Evolutionary conservation across 2,329 filamentous ascomycete species (phyloP).

Genomic region (Colletotrichum tropicale): DNA sequence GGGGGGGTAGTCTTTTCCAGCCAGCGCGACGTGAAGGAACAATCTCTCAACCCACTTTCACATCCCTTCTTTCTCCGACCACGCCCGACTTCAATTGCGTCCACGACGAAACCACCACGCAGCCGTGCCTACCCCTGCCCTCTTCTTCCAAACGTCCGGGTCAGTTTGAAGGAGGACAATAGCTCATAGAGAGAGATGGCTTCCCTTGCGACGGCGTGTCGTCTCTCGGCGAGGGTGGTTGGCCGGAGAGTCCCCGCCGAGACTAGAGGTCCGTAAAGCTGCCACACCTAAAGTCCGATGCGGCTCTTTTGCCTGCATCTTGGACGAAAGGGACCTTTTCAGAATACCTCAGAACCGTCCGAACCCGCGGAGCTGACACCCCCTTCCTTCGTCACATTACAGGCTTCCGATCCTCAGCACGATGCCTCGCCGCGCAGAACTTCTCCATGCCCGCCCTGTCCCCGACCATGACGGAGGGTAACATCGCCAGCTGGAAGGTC

Average conservation of each 20-base stretch:
- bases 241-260: constrained; percentile 57
- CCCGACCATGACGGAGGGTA: constrained; percentile 93
- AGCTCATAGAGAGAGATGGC: constrained; percentile 57
- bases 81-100: background rate
- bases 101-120: background rate
- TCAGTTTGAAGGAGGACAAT: background rate
- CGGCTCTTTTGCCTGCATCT: background rate
- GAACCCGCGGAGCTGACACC: background rate
- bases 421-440: constrained; percentile 76
- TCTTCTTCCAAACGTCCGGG: background rate
- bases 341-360: background rate
- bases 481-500: constrained; percentile 83
- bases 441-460: constrained; percentile 92
- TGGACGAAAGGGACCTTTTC: background rate
- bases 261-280: constrained; percentile 58
- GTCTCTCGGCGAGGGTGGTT: constrained; percentile 65
- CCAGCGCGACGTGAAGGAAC: background rate
- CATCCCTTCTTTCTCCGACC: constrained; percentile 14
- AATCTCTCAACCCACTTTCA: constrained; percentile 8
- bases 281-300: background rate
- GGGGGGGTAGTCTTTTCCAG: background rate
- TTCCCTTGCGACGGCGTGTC: constrained; percentile 68
- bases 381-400: constrained; percentile 3
- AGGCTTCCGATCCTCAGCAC: constrained; percentile 70
- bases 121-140: background rate